Percentiles rank a stretch among this genome's conserved stretches.
Evolutionary conservation across 257 asterid genomes (phyloP).

Genomic region (Fraxinus quadrangulata): DNA sequence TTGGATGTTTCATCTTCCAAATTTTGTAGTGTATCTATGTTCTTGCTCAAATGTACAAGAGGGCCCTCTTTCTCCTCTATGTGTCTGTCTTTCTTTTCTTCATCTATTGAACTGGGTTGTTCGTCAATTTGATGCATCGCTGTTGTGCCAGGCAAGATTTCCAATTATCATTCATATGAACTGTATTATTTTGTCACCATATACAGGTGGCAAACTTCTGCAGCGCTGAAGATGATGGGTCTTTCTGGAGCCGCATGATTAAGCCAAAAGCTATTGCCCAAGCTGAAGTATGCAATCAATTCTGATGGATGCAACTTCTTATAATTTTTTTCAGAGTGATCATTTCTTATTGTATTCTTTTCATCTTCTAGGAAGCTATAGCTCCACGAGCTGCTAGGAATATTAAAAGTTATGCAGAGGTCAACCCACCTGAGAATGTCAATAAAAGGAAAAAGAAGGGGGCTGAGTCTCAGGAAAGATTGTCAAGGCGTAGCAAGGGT

Average conservation of each 20-base stretch:
- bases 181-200: slow-evolving; percentile 19
- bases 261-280: slow-evolving; percentile 86
- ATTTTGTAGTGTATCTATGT: slow-evolving; percentile 4
- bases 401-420: slow-evolving; percentile 88
- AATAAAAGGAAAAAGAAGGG: slow-evolving; percentile 86
- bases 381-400: slow-evolving; percentile 99
- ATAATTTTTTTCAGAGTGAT: slow-evolving; percentile 1
- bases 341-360: slow-evolving; percentile 18
- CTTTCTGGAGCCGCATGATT: slow-evolving; percentile 99
- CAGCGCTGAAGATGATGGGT: slow-evolving; percentile 92
- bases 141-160: neutral
- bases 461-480: slow-evolving; percentile 71
- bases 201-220: slow-evolving; percentile 93
- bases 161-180: neutral
- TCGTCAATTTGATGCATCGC: neutral
- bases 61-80: slow-evolving; percentile 12
- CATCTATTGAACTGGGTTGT: neutral
- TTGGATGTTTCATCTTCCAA: slow-evolving; percentile 12
- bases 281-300: slow-evolving; percentile 62
- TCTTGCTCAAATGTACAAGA: slow-evolving; percentile 5
- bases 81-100: neutral
- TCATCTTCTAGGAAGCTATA: slow-evolving; percentile 64
- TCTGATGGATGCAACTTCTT: slow-evolving; percentile 25
- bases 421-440: slow-evolving; percentile 58
- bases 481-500: slow-evolving; percentile 78